Evolutionary conservation across 1,139 yeast genomes (phyloP).

Genomic region (Nadsonia starkeyi-henricii): DNA sequence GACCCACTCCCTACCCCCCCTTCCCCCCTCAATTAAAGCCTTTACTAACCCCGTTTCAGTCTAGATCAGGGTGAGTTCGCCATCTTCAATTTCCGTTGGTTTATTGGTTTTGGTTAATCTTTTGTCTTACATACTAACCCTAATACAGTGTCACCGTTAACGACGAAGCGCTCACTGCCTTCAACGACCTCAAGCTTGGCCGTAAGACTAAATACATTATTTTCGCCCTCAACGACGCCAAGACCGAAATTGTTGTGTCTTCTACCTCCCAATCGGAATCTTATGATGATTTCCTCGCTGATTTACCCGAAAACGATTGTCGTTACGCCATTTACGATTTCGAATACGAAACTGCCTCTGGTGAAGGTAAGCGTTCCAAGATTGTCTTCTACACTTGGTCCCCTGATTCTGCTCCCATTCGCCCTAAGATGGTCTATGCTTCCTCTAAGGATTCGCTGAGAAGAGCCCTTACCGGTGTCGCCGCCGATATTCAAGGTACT

Average conservation of each 20-base stretch:
- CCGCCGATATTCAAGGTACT: conserved; percentile 93
- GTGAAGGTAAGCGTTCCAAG: conserved; percentile 92
- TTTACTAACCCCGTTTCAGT: background rate
- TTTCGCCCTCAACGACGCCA: conserved; percentile 64
- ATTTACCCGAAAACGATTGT: conserved; percentile 91
- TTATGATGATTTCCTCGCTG: conserved; percentile 73
- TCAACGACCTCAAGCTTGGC: conserved; percentile 92
- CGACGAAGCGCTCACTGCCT: conserved; percentile 84
- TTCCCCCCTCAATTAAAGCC: no score
- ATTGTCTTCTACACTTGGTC: conserved; percentile 93
- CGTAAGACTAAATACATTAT: conserved; percentile 77
- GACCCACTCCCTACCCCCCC: no score
- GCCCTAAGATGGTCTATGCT: conserved; percentile 92
- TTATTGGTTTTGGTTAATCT: background rate
- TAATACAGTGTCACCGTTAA: conserved; percentile 65
- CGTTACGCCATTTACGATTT: conserved; percentile 94
- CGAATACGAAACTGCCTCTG: conserved; percentile 77
- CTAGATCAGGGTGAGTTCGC: background rate
- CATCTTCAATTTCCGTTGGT: no score
- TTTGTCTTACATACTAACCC: background rate
- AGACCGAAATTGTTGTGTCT: conserved; percentile 84
- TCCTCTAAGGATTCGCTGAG: conserved; percentile 95
- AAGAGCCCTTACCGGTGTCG: conserved; percentile 90
- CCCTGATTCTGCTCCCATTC: conserved; percentile 92
- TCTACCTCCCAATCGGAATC: conserved; percentile 59